These are phyloP conservation scores for Hypoxylon lienhwacheense DNA, from an alignment of 495 filamentous ascomycete genomes.

Conservation along the genomic window DNA sequence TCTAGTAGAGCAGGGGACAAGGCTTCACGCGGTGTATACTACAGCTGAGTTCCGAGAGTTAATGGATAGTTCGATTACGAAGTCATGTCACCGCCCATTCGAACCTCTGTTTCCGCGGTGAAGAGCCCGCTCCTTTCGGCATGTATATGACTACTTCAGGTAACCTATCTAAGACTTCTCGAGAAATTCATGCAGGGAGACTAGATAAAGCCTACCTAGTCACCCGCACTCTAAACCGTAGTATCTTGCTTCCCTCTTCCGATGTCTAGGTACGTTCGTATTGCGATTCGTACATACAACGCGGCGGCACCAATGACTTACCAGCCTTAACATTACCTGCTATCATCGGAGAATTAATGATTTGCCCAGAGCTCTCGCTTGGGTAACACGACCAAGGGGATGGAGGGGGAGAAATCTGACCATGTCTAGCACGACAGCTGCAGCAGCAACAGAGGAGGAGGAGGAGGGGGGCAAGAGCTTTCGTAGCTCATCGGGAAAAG, in stretches of 20 bases:
- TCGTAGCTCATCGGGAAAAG: slow-evolving; percentile 19
- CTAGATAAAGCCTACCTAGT: not conserved
- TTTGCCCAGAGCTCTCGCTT: slow-evolving; percentile 23
- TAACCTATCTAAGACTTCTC: not conserved
- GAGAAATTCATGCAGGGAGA: not conserved
- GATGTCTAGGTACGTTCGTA: slow-evolving; percentile 14
- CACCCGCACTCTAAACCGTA: not conserved
- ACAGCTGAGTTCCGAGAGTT: slow-evolving; percentile 1
- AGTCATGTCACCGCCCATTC: not conserved
- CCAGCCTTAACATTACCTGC: not conserved
- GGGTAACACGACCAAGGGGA: slow-evolving; percentile 24
- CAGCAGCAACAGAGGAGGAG: not conserved
- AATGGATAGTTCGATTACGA: slow-evolving; percentile 1
- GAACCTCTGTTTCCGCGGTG: not conserved
- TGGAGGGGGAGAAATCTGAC: not conserved
- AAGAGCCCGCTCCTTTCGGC: too few relatives aligned
- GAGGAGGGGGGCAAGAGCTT: too few relatives aligned
- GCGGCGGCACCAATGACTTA: slow-evolving; percentile 9
- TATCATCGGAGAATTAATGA: slow-evolving; percentile 36
- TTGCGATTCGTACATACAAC: slow-evolving; percentile 16
- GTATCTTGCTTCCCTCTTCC: slow-evolving; percentile 2
- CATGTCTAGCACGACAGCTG: slow-evolving; percentile 3
- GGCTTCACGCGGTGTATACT: slow-evolving; percentile 13
- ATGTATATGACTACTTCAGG: too few relatives aligned
- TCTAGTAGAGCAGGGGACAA: slow-evolving; percentile 14